Evolutionary conservation across 331 rosid genomes (phyloP).

Genomic region (Stylosanthes scabra): DNA sequence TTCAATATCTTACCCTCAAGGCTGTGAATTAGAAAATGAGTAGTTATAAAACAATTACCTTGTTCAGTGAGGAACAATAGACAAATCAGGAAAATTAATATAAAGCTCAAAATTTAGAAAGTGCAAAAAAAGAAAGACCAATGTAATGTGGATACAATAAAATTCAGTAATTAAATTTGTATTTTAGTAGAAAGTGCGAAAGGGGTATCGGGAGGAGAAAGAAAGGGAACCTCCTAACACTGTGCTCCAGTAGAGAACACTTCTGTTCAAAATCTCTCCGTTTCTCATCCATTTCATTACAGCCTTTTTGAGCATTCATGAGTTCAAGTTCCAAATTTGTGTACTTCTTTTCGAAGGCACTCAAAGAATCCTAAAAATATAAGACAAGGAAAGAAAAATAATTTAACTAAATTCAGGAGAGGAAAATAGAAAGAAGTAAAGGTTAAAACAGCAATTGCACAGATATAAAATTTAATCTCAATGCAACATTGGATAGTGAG

Average conservation of each 20-base stretch:
- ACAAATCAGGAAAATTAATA: slow-evolving; percentile 12
- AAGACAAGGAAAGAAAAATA: slow-evolving; percentile 26
- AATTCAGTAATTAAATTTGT: slow-evolving; percentile 19
- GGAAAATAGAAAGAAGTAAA: slow-evolving; percentile 26
- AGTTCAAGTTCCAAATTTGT: slow-evolving; percentile 62
- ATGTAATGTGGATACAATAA: slow-evolving; percentile 12
- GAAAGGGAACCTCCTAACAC: slow-evolving; percentile 63
- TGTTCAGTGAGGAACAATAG: slow-evolving; percentile 1
- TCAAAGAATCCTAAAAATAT: slow-evolving; percentile 65
- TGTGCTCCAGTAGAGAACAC: slow-evolving; percentile 75
- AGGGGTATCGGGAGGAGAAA: neutral
- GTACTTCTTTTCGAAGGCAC: slow-evolving; percentile 73
- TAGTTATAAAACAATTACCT: neutral
- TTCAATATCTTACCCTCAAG: slow-evolving; percentile 74
- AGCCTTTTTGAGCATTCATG: slow-evolving; percentile 60
- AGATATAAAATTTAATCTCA: slow-evolving; percentile 4
- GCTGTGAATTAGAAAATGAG: slow-evolving; percentile 45
- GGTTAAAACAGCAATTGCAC: slow-evolving; percentile 8
- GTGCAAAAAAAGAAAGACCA: slow-evolving; percentile 13
- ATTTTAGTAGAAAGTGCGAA: neutral
- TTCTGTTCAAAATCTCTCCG: slow-evolving; percentile 69
- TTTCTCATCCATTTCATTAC: slow-evolving; percentile 58
- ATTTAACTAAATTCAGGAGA: slow-evolving; percentile 27
- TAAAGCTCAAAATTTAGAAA: slow-evolving; percentile 31
- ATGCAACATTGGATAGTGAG: neutral